Conservation (phyloP, 495 filamentous ascomycete species). For the Aspergillus cavernicola region DNA sequence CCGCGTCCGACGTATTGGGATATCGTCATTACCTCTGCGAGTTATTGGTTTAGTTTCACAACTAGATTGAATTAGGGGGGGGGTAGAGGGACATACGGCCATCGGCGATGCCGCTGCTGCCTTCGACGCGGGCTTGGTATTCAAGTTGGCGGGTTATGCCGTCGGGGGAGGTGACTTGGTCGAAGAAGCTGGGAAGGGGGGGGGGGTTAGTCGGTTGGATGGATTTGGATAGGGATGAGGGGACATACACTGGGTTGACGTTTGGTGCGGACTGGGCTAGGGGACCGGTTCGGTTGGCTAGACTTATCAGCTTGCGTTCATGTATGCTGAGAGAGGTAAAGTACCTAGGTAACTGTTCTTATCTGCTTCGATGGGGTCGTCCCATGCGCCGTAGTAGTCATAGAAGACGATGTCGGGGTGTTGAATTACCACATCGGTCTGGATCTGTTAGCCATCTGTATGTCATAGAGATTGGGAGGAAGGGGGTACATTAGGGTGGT, state of each 20-base stretch:
- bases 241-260: slow-evolving; percentile 15
- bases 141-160: slow-evolving; percentile 12
- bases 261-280: slow-evolving; percentile 18
- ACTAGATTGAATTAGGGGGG: too few species aligned
- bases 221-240: background rate
- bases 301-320: background rate
- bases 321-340: background rate
- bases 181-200: slow-evolving; percentile 21
- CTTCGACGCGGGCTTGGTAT: slow-evolving; percentile 17
- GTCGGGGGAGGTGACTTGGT: slow-evolving; percentile 14
- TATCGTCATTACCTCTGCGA: slow-evolving; percentile 12
- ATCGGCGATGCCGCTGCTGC: slow-evolving; percentile 6
- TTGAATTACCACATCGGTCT: slow-evolving; percentile 28
- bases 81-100: slow-evolving; percentile 7
- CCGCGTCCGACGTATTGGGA: slow-evolving; percentile 18
- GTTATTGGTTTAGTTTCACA: too few species aligned
- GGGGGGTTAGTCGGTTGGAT: background rate
- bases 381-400: slow-evolving; percentile 15
- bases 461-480: background rate
- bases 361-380: slow-evolving; percentile 12
- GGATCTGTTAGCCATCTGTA: background rate
- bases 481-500: slow-evolving; percentile 64
- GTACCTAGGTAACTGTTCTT: slow-evolving; percentile 12
- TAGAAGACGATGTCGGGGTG: slow-evolving; percentile 19
- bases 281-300: slow-evolving; percentile 13